Evolutionary conservation across 2,329 filamentous ascomycete species (phyloP), one percentile per base, ranked within the genome.

Genomic region (Cyclaneusma minus): DNA sequence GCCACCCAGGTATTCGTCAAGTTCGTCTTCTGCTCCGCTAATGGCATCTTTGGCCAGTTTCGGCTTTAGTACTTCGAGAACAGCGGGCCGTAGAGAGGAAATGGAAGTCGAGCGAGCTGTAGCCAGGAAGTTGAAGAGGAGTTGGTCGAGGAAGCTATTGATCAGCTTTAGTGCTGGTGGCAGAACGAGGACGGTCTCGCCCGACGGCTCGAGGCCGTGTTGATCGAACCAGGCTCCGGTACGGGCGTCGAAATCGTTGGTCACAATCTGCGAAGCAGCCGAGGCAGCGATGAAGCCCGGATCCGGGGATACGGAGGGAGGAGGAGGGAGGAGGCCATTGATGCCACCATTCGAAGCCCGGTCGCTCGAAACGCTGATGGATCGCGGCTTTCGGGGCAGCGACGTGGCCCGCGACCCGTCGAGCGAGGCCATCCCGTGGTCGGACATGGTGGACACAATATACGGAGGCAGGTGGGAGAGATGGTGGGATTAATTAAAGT

Each of bases 131-230:
- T 82, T 87, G 58, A 85, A 93, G 5, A 98, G 65, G 4, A 95
- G 62, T 46, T 94, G 82, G 49, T 98, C 89, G 35, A 98, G 68
- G 46, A 98, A 98, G 42, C 68, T 73, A 54, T 98, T 98, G 45
- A 94, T 68, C 7, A 92, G 65, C 21, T 64, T 62, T 19, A 95
- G 58, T 1, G 89, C 81, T 15, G 67, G 64, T 3, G 65, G 60
- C 1, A 83, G 76, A 30, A 93, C 79, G 25, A 77, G 49, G 11
- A 79, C 79, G 11, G 75, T 70, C 38, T 80, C 75, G 30, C 64
- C 63, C 4, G 68, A 66, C 1, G 68, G 64, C 37, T 74, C 67
- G 29, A 75, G 62, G 26, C 69, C 69, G 38, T 78, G 65, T 34
- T 77, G 66, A 43, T 80, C 70, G 42, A 73, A 69, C 62, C 75